Evolutionary conservation across 768 basidiomycete species (phyloP), one percentile per base, ranked within the genome.

Genomic region (Pleurotus citrinopileatus): DNA sequence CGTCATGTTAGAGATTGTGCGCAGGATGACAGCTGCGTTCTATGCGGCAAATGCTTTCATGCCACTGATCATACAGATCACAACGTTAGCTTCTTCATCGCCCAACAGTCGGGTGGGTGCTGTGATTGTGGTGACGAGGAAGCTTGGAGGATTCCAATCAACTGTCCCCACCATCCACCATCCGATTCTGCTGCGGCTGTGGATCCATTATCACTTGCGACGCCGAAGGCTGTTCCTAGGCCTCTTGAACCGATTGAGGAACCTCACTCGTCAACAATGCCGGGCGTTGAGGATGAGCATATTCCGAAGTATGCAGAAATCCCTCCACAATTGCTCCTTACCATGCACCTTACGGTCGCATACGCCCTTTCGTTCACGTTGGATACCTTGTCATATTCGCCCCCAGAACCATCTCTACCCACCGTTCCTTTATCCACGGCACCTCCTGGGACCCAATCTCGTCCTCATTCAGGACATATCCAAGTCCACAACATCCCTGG

Each of bases 41-140:
- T 98, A 23, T 98, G 96, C 66, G 78, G 90, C 1, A 79, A 81
- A 44, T 98, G 97, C 68, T 98, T 95, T 71, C 87, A 91, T 60
- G 81, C 89, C 1, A 89, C 90, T n/a, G 79, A 88, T 54, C 96
- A 98, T 65, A 71, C 74, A 19, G 85, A 84, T 42, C 96, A 98
- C 72, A 96, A 93, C 59, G 85, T 98, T 61, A 88, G 89, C 55
- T 95, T 98, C 73, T 93, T 91, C 69, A 89, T 96, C 60, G 87
- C 90, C 6, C 91, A 91, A 55, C 94, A 97, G 60, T 87, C 90
- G 0, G 90, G 94, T 5, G 91, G 94, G 3, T 94, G 91, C 60
- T 99, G 97, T 65, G 94, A 98, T 69, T 98, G 96, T 61, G 94
- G 94, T 13, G 95, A 98, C 63, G 75, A 80, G 20, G 89, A 96